Evolutionary conservation across 176 grass and related monocot species (phyloP), one percentile per base, ranked within the genome.

Genomic region (Olyra latifolia): DNA sequence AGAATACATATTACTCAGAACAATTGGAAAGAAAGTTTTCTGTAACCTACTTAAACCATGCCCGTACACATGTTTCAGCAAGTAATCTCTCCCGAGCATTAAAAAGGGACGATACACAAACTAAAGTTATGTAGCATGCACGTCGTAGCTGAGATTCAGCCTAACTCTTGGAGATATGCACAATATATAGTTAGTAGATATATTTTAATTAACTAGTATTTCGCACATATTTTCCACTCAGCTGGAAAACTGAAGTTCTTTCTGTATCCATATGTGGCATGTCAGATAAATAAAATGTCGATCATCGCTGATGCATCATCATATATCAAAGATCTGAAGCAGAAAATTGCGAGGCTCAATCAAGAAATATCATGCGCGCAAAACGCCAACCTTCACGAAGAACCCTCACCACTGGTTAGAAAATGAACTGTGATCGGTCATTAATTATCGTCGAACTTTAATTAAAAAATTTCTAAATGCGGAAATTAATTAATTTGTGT

Each of bases 251-350:
- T 38, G 13, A 48, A 55, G 5, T 25, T 29, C 11, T 23, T 11
- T 52, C 16, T 30, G 3, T 13, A 45, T 49, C 43, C 2, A 9
- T 24, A 8, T 72, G 5, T 58, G 10, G 39, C 38, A 22, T 4
- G 55, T n/a, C 80, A 97, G 94, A 78, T 73, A 61, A 88, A 85
- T 61, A 76, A 90, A 40, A 82, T 77, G 43, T 93, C 94, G 1
- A 94, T 97, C 60, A 81, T 97, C 35, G 39, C 90, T 39, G 89
- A 97, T 52, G 94, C 94, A 29, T 77, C 94, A 6, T 78, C 83
- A 23, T 94, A 97, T 62, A 97, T 97, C 38, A 76, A 88, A 87
- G 87, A 90, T 52, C 73, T 97, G 84, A 92, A 88, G 82, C 74
- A 97, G 69, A 97, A 94, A 68, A 86, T 94, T 19, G 80, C 46